A percentile compares a stretch with the other conserved stretches of the same genome.
Evolutionary conservation across 805 yeast genomes (phyloP).

Genomic region (Saitoella complicata): DNA sequence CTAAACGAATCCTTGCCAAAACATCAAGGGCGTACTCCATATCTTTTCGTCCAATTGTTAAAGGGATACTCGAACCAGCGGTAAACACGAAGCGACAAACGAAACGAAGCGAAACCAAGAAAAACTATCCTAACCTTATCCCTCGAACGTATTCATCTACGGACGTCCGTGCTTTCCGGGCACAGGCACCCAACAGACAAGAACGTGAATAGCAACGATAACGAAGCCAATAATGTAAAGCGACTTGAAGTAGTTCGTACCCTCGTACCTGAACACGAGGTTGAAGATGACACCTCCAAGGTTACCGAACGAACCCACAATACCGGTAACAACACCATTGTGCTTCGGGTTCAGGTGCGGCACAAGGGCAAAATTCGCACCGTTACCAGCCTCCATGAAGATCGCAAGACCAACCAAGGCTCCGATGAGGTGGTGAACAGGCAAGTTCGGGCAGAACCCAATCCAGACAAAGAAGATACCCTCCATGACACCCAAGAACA

Average conservation of each 20-base stretch:
- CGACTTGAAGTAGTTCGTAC: constrained; percentile 1
- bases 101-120: too few species aligned
- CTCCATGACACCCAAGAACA: constrained; percentile 17
- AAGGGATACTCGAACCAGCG: too few species aligned
- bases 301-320: constrained; percentile 25
- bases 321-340: constrained; percentile 25
- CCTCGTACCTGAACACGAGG: constrained; percentile 22
- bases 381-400: constrained; percentile 27
- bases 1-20: too few species aligned
- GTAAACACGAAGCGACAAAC: too few species aligned
- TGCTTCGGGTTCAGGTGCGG: constrained; percentile 23
- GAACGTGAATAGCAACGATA: too few species aligned
- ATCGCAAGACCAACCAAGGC: constrained; percentile 20
- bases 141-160: too few species aligned
- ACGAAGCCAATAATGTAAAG: too few species aligned
- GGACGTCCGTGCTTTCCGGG: too few species aligned
- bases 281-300: constrained; percentile 24
- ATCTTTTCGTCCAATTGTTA: too few species aligned
- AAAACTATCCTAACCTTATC: too few species aligned
- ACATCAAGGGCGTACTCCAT: too few species aligned
- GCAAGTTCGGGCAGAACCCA: constrained; percentile 19
- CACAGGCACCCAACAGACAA: too few species aligned
- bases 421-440: constrained; percentile 20
- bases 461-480: constrained; percentile 25
- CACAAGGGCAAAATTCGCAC: constrained; percentile 24